Base-by-base conservation (phyloP, 345 rosid genomes). In the Gossypium ekmanianum region DNA sequence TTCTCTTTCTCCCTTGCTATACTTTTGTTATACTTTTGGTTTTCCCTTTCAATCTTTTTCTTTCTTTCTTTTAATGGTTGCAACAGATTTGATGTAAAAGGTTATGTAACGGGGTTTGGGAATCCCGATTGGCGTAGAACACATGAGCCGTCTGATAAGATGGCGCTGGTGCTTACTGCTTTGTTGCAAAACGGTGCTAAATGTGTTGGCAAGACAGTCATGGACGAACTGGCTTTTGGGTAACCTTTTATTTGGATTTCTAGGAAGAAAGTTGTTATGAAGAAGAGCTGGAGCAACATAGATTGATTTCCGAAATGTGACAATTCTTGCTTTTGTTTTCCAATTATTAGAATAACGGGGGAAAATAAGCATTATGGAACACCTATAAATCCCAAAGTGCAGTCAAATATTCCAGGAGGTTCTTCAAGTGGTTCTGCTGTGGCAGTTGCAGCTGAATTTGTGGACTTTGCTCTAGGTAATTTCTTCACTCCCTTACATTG, bases 381-480 rank as follows among this genome's bases (percentile, higher is more conserved):
- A 63, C 97, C 98, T 61, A 75, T 72, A 43, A 94, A 94, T 80
- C 97, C 94, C 2, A 76, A 76, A 77, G 81, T 85, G 88, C 90
- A 88, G 17, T 84, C 87, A 20, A 75, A 81, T 83, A 85, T 88
- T 71, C 92, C 97, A 13, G 98, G 98, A 77, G 98, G 98, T 61
- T 92, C 94, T 80, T 91, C 97, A 61, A 86, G 97, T 76, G 98
- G 98, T 80, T 91, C 98, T n/a, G 97, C 98, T 14, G 98, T 92
- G 71, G 89, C 93, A 68, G 98, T 94, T 81, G 92, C 89, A 0
- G 88, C 98, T 78, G 84, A 82, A 76, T 82, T 94, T 61, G 97
- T 92, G 61, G 97, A 92, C 81, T 94, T 91, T 83, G 87, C 97
- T 79, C 89, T 94, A 27, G 97, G 97, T 92, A 82, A 80, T 34